Percentiles rank a stretch among this genome's conserved stretches.
These are phyloP conservation scores for Salix caprea DNA, from an alignment of 345 rosid species.

Conservation along the genomic window DNA sequence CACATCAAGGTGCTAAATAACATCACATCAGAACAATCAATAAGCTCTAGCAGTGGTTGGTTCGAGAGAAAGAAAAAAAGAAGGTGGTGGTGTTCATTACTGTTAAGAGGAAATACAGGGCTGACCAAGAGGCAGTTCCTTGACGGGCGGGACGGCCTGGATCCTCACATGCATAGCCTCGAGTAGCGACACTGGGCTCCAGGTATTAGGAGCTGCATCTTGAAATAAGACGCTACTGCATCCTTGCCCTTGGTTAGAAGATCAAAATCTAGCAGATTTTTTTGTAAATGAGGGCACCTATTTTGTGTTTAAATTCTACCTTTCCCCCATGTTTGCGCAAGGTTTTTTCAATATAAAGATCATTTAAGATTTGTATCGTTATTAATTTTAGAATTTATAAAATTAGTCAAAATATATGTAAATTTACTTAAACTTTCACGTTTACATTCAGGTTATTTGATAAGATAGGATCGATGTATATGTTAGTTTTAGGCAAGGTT, in stretches of 20 bases:
- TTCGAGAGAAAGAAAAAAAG: background rate
- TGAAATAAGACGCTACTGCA: background rate
- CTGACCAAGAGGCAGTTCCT: slow-evolving; percentile 5
- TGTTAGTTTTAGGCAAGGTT: no score
- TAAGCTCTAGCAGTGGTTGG: background rate
- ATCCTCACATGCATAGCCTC: background rate
- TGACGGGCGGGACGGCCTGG: slow-evolving; percentile 7
- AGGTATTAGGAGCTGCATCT: background rate
- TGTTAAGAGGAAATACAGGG: background rate
- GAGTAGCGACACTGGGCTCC: background rate
- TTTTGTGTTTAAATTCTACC: background rate
- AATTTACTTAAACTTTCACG: rapidly evolving
- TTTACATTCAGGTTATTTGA: background rate
- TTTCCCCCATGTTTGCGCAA: background rate
- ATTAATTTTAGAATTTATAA: rapidly evolving
- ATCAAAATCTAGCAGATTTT: background rate
- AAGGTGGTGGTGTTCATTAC: background rate
- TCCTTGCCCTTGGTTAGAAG: background rate
- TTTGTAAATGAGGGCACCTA: background rate
- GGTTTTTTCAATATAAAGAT: rapidly evolving
- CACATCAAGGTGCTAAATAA: background rate
- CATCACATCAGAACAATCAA: background rate
- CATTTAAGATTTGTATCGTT: rapidly evolving
- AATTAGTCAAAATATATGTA: no score
- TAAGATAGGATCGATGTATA: background rate